Percentiles rank a stretch among this genome's conserved stretches.
Conservation (phyloP, 2,329 filamentous ascomycete genomes). For the Hortaea werneckii region DNA sequence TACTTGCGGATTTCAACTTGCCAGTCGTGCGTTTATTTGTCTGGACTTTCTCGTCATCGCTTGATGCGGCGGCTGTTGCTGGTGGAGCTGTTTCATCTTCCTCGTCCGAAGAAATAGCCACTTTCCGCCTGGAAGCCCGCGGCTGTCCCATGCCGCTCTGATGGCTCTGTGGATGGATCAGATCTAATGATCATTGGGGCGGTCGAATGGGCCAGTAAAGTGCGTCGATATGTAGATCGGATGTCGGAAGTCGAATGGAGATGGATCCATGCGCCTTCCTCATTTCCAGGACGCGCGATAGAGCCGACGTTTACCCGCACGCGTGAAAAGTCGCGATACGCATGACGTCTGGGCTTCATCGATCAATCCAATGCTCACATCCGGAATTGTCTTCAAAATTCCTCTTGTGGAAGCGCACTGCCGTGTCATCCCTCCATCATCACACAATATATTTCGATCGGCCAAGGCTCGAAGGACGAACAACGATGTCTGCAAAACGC, state of each 20-base stretch:
- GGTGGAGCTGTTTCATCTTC: slow-evolving; percentile 7
- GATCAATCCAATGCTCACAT: too few relatives aligned
- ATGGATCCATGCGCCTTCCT: too few relatives aligned
- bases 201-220: background rate
- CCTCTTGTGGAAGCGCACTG: too few relatives aligned
- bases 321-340: too few relatives aligned
- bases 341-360: too few relatives aligned
- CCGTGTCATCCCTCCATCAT: too few relatives aligned
- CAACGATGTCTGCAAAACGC: slow-evolving; percentile 22
- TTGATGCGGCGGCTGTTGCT: background rate
- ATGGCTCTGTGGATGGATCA: background rate
- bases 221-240: background rate
- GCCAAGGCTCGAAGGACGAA: background rate
- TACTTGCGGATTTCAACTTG: slow-evolving; percentile 14
- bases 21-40: slow-evolving; percentile 10
- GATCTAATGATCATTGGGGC: background rate
- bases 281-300: too few relatives aligned
- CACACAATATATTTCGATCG: too few relatives aligned
- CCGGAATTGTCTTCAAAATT: too few relatives aligned
- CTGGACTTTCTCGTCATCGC: slow-evolving; percentile 5
- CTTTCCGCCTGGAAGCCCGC: slow-evolving; percentile 18
- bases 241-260: background rate
- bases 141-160: slow-evolving; percentile 20
- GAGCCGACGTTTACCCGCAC: too few relatives aligned
- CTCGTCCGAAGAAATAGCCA: slow-evolving; percentile 15